A percentile compares a stretch with the other conserved stretches of the same genome.
These are phyloP conservation scores for Rhizophora apiculata DNA, from an alignment of 345 rosid species.

Conservation along the genomic window DNA sequence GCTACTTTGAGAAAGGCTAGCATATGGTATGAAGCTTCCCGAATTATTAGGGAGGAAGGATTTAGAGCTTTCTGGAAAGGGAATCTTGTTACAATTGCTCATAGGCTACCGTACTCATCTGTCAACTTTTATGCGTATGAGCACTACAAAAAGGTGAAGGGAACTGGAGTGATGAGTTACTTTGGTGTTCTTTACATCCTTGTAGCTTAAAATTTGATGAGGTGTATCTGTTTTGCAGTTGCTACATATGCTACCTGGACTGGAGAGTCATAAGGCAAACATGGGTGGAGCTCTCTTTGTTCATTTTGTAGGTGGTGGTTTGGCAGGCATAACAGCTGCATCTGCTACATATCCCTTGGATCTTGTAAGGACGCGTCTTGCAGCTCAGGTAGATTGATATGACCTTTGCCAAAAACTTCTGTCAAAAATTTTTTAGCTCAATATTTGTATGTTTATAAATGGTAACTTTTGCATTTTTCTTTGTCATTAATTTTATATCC, in stretches of 20 bases:
- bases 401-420: not conserved
- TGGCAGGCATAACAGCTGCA: constrained; percentile 96
- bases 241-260: constrained; percentile 40
- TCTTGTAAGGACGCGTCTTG: constrained; percentile 93
- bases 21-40: constrained; percentile 81
- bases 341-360: constrained; percentile 92
- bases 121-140: constrained; percentile 88
- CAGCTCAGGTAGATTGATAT: constrained; percentile 67
- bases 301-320: constrained; percentile 79
- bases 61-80: constrained; percentile 95
- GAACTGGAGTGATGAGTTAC: not conserved
- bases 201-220: constrained; percentile 7
- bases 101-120: constrained; percentile 88
- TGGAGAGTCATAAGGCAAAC: constrained; percentile 46
- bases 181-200: not conserved
- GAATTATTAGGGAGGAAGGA: constrained; percentile 80
- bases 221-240: constrained; percentile 42
- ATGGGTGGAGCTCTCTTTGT: constrained; percentile 51
- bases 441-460: no score
- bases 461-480: not conserved
- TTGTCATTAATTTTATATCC: constrained; percentile 3
- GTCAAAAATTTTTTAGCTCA: no score
- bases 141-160: constrained; percentile 64
- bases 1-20: constrained; percentile 62
- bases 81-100: constrained; percentile 88